phyloP scores from a whole-genome alignment of 192 early-diverging fungal species.

The Podila horticola region DNA sequence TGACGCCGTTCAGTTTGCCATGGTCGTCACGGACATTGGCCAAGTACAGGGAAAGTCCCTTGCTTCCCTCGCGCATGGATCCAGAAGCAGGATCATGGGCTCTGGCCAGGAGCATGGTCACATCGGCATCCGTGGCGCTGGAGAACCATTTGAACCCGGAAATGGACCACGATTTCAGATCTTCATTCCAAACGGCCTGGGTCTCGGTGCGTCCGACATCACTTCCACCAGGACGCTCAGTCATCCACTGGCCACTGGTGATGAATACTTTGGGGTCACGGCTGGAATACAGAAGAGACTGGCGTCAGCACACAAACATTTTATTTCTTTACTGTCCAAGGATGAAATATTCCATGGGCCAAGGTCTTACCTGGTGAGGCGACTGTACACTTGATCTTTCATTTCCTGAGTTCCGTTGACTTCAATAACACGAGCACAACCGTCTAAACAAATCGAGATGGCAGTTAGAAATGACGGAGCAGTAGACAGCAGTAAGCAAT shows the following conservation, averaged over 20 bases:
- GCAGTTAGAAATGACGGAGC: too few species aligned
- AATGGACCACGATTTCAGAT: slow-evolving; percentile 55
- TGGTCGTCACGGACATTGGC: slow-evolving; percentile 61
- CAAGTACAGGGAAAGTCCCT: slow-evolving; percentile 71
- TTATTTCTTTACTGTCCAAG: not conserved
- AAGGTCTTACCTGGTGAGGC: slow-evolving; percentile 55
- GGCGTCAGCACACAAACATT: not conserved
- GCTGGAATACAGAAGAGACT: slow-evolving; percentile 9
- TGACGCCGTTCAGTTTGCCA: slow-evolving; percentile 68
- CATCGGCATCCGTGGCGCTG: slow-evolving; percentile 76
- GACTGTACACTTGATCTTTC: slow-evolving; percentile 55
- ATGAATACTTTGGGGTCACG: slow-evolving; percentile 71
- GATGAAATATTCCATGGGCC: not conserved
- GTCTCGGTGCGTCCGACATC: slow-evolving; percentile 75
- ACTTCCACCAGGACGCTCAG: slow-evolving; percentile 74
- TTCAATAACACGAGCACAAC: slow-evolving; percentile 71
- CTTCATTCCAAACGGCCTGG: slow-evolving; percentile 55
- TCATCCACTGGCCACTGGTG: slow-evolving; percentile 84
- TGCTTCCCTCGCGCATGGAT: slow-evolving; percentile 55
- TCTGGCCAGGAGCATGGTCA: slow-evolving; percentile 74
- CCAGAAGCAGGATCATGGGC: slow-evolving; percentile 50
- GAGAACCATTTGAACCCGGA: slow-evolving; percentile 83
- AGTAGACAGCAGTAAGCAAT: not conserved
- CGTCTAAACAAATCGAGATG: slow-evolving; percentile 47
- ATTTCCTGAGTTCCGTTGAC: slow-evolving; percentile 62